Conservation (phyloP, 495 filamentous ascomycete species). For the Penicillium verhagenii region DNA sequence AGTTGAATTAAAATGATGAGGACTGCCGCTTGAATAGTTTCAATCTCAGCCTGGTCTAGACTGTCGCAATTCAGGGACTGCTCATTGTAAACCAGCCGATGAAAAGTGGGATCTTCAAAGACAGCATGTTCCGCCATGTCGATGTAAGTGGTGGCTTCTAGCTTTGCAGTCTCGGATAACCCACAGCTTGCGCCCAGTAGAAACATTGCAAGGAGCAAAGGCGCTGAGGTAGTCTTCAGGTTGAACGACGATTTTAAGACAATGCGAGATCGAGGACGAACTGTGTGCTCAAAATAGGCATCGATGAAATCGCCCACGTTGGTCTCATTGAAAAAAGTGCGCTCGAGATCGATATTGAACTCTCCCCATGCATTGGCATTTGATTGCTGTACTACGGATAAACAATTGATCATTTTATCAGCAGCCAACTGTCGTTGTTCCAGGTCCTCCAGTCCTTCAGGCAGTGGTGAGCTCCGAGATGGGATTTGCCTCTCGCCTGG, state of each 20-base stretch:
- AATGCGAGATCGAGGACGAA: constrained; percentile 18
- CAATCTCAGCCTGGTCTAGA: background rate
- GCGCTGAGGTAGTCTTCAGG: constrained; percentile 4
- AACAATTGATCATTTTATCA: constrained; percentile 4
- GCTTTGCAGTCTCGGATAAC: background rate
- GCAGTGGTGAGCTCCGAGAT: background rate
- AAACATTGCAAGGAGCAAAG: constrained; percentile 8
- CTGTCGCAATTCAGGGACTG: background rate
- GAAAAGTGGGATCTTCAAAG: constrained; percentile 9
- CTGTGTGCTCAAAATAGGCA: constrained; percentile 17
- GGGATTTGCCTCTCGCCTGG: background rate
- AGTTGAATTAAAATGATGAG: constrained; percentile 16
- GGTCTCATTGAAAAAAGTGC: constrained; percentile 5
- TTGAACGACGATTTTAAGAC: constrained; percentile 16
- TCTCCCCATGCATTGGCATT: background rate
- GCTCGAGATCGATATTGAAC: background rate
- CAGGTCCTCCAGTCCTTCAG: constrained; percentile 6
- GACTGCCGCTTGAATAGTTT: constrained; percentile 14
- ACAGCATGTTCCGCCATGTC: constrained; percentile 9
- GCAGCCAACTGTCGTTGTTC: constrained; percentile 3
- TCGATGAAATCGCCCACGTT: constrained; percentile 9
- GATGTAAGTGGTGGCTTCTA: constrained; percentile 1
- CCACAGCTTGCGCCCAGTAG: constrained; percentile 16
- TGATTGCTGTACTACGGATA: background rate
- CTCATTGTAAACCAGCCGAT: constrained; percentile 3